Evolutionary conservation across 352 stramenopile genomes (phyloP), one percentile per base, ranked within the genome.

Genomic region (Globisporangium nagaii): DNA sequence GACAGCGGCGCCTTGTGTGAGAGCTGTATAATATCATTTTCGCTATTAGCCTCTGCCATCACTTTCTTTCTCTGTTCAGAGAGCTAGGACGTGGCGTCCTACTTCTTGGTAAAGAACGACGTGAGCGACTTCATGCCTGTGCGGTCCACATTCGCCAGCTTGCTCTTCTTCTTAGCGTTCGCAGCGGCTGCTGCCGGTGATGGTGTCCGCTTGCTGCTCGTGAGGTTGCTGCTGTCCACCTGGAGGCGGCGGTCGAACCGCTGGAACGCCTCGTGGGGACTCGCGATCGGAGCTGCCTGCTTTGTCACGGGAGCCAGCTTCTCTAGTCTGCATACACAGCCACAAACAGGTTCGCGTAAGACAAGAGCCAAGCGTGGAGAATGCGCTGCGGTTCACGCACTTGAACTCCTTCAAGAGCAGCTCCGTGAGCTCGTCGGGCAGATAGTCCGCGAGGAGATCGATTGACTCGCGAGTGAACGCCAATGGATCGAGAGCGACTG

Each of bases 101-200:
- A 84, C 30, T 93, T 91, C 54, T 90, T 90, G 11, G 68, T 65
- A 48, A 93, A 93, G 51, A 93, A 93, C 2, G 81, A 90, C 39
- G 73, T 85, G 20, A 93, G 70, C 40, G 81, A 93, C 63, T 91
- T 91, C 80, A 93, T 93, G 19, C 84, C 80, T 9, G 75, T 68
- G 43, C 78, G 70, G 36, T 90, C 73, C 25, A 90, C 77, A 56
- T 82, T 89, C 12, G 74, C 81, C 37, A 91, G 61, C 43, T 91
- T 91, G 65, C 76, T 89, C 53, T 90, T 91, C 65, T 89, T 89
- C 64, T 93, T 92, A 35, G 58, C 50, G 10, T 56, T 62, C 27
- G 50, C 56, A 5, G 62, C 57, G 12, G 60, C 53, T 47, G 53
- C 64, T 53, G 54, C 62, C 2, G 63, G 45, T 4, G 73, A 51